A percentile compares a stretch with the other conserved stretches of the same genome.
Conservation (phyloP, 148 eudicot species). For the Rhododendron henanense region DNA sequence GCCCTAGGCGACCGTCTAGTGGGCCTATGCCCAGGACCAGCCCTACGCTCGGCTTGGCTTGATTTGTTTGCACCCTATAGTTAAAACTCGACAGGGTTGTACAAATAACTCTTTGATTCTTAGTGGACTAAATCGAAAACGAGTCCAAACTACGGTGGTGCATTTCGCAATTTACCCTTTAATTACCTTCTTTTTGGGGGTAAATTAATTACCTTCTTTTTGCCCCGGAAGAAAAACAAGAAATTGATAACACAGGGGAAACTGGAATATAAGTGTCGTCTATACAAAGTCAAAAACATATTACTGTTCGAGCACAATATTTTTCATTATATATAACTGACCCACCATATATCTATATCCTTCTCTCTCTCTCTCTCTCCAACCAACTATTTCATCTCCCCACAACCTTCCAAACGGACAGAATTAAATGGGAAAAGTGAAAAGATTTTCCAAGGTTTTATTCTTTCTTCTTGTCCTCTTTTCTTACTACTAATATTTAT, state of each 20-base stretch:
- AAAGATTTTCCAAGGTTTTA: background rate
- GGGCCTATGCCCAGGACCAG: too few species aligned
- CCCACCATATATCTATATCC: background rate
- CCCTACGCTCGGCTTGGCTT: background rate
- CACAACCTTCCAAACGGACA: background rate
- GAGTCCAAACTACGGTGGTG: background rate
- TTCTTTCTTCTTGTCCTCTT: background rate
- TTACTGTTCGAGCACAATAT: background rate
- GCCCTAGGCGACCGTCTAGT: too few species aligned
- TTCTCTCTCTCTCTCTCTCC: background rate
- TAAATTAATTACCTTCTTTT: background rate
- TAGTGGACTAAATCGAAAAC: background rate
- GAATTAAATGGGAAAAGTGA: background rate
- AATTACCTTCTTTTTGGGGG: background rate
- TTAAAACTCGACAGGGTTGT: background rate
- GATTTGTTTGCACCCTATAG: background rate
- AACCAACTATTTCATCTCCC: background rate
- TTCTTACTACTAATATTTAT: background rate
- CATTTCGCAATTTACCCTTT: background rate
- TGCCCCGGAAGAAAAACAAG: background rate
- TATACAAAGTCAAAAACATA: background rate
- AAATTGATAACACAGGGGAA: background rate
- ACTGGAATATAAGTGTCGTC: constrained; percentile 1
- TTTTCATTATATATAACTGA: background rate
- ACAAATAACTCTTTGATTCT: background rate